phyloP scores from a whole-genome alignment of 306 rosid genomes.

The Oxytropis ochrocephala region DNA sequence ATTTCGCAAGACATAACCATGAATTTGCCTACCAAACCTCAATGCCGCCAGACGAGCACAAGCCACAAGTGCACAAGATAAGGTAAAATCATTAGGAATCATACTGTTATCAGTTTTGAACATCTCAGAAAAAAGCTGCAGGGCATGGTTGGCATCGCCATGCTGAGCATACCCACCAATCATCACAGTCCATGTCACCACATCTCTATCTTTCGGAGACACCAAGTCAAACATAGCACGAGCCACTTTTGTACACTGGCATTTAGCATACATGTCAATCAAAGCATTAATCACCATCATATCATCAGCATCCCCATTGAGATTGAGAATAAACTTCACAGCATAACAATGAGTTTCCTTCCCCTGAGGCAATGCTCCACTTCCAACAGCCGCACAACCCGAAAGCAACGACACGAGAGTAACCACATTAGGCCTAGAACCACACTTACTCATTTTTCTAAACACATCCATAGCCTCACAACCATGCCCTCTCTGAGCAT shows the following conservation, averaged over 20 bases:
- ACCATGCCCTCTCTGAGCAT: constrained; percentile 68
- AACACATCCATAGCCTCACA: constrained; percentile 63
- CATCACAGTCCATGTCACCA: constrained; percentile 87
- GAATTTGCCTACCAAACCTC: constrained; percentile 62
- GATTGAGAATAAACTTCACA: constrained; percentile 43
- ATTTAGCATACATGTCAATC: constrained; percentile 86
- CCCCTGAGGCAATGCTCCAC: constrained; percentile 63
- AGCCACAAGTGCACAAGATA: constrained; percentile 80
- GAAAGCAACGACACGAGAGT: constrained; percentile 81
- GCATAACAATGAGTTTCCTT: constrained; percentile 71
- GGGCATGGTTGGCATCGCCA: constrained; percentile 74
- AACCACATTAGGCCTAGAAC: constrained; percentile 56
- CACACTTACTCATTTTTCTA: constrained; percentile 53
- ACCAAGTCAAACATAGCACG: constrained; percentile 49
- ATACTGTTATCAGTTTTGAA: constrained; percentile 30
- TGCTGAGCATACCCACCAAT: constrained; percentile 92
- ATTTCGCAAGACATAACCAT: constrained; percentile 56
- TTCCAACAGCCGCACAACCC: constrained; percentile 65
- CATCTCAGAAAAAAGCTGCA: constrained; percentile 66
- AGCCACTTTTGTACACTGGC: constrained; percentile 46
- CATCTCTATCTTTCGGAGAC: constrained; percentile 44
- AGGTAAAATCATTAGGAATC: constrained; percentile 77
- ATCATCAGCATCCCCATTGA: constrained; percentile 48
- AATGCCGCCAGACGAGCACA: constrained; percentile 77
- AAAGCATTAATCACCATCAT: constrained; percentile 69